Conservation (phyloP, 108 stramenopile genomes). For the Stephanodiscus minutulus region DNA sequence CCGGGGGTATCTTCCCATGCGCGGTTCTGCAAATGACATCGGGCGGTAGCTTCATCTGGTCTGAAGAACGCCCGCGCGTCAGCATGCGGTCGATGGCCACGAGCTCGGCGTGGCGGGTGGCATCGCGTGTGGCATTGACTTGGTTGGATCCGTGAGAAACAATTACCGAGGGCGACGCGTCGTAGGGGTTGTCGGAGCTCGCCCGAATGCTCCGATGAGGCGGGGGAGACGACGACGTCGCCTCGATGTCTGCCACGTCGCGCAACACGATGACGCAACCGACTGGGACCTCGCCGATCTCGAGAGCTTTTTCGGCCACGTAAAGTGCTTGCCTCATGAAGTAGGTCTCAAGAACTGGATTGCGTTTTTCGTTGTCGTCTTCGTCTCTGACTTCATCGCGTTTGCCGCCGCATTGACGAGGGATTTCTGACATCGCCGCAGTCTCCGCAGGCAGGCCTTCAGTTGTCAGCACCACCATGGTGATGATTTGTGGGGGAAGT, state of each 20-base stretch:
- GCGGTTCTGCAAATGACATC: conserved; percentile 43
- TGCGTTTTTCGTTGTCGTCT: neutral
- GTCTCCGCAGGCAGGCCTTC: too few species aligned
- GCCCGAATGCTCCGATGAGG: neutral
- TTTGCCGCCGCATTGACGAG: neutral
- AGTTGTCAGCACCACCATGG: too few species aligned
- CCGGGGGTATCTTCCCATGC: conserved; percentile 34
- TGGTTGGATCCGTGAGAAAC: conserved; percentile 89
- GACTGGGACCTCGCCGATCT: conserved; percentile 83
- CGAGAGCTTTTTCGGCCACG: conserved; percentile 70
- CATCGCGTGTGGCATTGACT: conserved; percentile 87
- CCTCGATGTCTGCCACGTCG: conserved; percentile 20
- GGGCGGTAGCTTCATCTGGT: conserved; percentile 60
- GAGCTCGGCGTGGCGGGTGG: conserved; percentile 84
- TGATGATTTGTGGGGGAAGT: too few species aligned
- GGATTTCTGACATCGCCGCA: neutral
- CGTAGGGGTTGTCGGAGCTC: neutral
- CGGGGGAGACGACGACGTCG: neutral
- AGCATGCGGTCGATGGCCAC: conserved; percentile 85
- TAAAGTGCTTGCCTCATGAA: conserved; percentile 74
- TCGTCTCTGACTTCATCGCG: neutral
- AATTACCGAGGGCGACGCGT: conserved; percentile 50
- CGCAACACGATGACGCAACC: conserved; percentile 82
- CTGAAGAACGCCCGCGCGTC: conserved; percentile 63
- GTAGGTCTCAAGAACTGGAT: conserved; percentile 46